Conservation (phyloP, 768 basidiomycete genomes). For the Lactarius akahatsu region DNA sequence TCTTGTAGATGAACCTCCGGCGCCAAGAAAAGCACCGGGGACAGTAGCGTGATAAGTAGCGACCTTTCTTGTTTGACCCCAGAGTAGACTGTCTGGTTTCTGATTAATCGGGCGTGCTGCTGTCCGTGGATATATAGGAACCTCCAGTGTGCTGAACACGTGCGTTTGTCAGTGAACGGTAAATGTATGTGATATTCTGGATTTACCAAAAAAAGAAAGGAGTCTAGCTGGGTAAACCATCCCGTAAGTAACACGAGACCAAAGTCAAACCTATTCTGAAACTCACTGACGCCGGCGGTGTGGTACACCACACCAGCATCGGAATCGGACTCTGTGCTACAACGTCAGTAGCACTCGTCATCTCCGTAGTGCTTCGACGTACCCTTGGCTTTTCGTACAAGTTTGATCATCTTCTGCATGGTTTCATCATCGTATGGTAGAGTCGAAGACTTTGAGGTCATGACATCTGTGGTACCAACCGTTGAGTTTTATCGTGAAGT, state of each 20-base stretch:
- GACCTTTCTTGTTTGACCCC: background rate
- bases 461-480: background rate
- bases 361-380: background rate
- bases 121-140: constrained; percentile 10
- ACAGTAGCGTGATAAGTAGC: background rate
- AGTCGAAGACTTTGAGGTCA: constrained; percentile 3
- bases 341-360: background rate
- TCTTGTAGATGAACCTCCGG: constrained; percentile 8
- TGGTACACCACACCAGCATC: background rate
- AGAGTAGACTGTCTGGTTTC: background rate
- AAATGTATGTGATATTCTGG: background rate
- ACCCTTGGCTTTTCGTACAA: constrained; percentile 1
- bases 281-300: background rate
- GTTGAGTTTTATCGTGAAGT: background rate
- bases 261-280: too few species aligned
- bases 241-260: background rate
- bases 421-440: background rate
- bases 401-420: constrained; percentile 1
- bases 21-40: background rate
- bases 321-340: background rate
- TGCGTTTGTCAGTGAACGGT: background rate
- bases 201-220: constrained; percentile 2
- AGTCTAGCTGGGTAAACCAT: background rate
- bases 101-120: background rate
- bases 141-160: constrained; percentile 5